phyloP scores from a whole-genome alignment of 2,329 filamentous ascomycete species.

The Calonectria ilicicola region DNA sequence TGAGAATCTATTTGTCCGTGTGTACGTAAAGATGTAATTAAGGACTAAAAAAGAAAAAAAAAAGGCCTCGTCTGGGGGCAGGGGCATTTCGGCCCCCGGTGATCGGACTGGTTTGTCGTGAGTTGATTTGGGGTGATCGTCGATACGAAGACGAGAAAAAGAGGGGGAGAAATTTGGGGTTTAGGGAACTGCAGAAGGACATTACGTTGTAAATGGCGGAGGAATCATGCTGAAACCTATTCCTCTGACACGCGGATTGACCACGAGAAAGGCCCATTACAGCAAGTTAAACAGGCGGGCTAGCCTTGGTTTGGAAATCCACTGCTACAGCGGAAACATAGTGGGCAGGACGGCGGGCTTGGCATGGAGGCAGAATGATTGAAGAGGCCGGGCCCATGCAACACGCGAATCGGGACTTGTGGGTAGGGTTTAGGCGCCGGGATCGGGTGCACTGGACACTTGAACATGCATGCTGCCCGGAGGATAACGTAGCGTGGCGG shows the following conservation, averaged over 20 bases:
- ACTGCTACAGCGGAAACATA: conserved; percentile 1
- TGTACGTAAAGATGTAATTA: not conserved
- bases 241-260: conserved; percentile 5
- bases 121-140: conserved; percentile 3
- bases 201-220: conserved; percentile 3
- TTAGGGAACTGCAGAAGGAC: not conserved
- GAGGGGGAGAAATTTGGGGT: not conserved
- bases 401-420: not conserved
- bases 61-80: not conserved
- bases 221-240: conserved; percentile 4
- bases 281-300: not conserved
- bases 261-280: not conserved
- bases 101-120: not conserved
- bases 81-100: not conserved
- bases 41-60: too few species aligned
- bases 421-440: not conserved
- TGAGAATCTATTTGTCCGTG: not conserved
- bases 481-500: conserved; percentile 3
- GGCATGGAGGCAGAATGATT: not conserved
- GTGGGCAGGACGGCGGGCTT: not conserved
- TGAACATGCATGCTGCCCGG: not conserved
- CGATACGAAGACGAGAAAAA: not conserved
- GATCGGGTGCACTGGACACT: not conserved
- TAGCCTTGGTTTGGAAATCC: not conserved
- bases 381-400: not conserved